Evolutionary conservation across 164 flowering plant species (phyloP), one percentile per base, ranked within the genome.

Genomic region (Buxus sempervirens): DNA sequence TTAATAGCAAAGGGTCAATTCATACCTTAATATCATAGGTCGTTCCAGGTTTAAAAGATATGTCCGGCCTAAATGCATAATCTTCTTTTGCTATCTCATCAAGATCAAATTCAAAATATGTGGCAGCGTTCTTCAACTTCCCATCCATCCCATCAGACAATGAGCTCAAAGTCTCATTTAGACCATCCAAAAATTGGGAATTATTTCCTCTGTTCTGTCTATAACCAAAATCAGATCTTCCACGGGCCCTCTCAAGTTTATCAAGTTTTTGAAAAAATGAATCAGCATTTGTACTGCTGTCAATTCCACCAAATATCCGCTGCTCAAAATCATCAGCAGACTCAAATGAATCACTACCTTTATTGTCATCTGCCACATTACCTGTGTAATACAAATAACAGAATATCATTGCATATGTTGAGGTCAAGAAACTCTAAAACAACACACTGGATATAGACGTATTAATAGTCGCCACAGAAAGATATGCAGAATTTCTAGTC

Each of bases 111-210:
- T 86, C 81, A 73, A 87, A 92, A 65, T 78, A 79, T 9, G 78
- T 65, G 21, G 96, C 93, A n/a, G 89, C 93, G 68, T 84, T 67
- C 82, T 80, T 77, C 77, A 93, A 70, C 71, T 85, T 86, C 61
- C 73, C 83, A 69, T 88, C 92, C 88, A 90, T 80, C 55, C 90
- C 89, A 82, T 88, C 97, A 9, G 82, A 76, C 68, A 83, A 74
- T 13, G 93, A 70, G 72, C 57, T 74, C 49, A 78, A 74, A 70
- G 75, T 79, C 60, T 84, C 90, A 65, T 84, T 90, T 24, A 82
- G 57, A 16, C 77, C 85, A 72, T 78, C 82, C 60, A 72, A 0
- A 38, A 63, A 54, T 9, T 55, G 70, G 15, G 78, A 72, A 70
- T 23, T 38, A 26, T 59, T 38, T 9, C 72, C 73, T 59, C 42